A percentile compares a stretch with the other conserved stretches of the same genome.
Evolutionary conservation across 768 basidiomycete species (phyloP).

Genomic region (Termitomyces sp.): DNA sequence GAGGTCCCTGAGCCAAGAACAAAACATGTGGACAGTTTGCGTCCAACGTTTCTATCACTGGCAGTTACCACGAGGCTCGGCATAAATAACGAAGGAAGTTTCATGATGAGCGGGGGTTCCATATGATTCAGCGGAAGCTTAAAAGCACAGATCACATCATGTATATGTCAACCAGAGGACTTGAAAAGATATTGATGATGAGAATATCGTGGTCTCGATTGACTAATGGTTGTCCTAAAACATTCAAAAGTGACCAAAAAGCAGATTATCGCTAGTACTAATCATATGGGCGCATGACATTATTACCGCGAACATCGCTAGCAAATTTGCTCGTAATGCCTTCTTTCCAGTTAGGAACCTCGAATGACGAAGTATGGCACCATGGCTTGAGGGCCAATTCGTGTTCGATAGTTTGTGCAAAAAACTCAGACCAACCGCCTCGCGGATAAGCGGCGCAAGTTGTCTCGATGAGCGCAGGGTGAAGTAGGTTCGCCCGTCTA

Average conservation of each 20-base stretch:
- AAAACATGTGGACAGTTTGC: background rate
- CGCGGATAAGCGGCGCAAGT: constrained; percentile 38
- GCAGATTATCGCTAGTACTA: constrained; percentile 5
- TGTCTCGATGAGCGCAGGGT: constrained; percentile 33
- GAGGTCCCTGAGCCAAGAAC: background rate
- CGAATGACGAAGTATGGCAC: constrained; percentile 46
- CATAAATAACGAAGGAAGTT: background rate
- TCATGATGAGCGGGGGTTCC: background rate
- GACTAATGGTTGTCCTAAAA: too few relatives aligned
- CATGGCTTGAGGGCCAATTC: constrained; percentile 43
- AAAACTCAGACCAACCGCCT: constrained; percentile 40
- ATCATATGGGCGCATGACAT: constrained; percentile 36
- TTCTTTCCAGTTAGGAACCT: constrained; percentile 36
- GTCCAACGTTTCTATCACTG: background rate
- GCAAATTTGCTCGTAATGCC: constrained; percentile 43
- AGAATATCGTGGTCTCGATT: background rate
- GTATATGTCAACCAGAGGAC: background rate
- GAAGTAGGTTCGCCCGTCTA: constrained; percentile 40
- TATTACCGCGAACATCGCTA: constrained; percentile 39
- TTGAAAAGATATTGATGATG: background rate
- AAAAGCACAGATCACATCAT: background rate
- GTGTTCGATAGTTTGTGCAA: constrained; percentile 36
- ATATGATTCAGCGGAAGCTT: background rate
- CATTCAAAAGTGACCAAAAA: background rate
- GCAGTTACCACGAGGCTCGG: background rate